Conservation (phyloP, 108 stramenopile genomes). For the Mediolabrus comicus region DNA sequence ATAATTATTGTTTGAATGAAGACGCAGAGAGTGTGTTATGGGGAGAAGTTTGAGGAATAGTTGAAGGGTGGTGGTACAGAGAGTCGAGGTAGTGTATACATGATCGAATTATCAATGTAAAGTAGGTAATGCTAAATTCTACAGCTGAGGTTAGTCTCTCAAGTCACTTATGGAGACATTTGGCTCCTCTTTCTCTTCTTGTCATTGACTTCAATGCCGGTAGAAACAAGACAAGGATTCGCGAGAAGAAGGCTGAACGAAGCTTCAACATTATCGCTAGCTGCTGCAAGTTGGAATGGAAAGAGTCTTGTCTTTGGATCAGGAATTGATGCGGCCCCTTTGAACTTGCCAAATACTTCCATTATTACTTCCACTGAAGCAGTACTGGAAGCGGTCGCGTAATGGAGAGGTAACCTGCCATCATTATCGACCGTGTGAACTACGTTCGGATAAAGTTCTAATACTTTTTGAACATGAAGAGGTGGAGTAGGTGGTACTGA, state of each 20-base stretch:
- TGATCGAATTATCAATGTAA: neutral
- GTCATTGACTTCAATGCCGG: neutral
- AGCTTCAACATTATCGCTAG: neutral
- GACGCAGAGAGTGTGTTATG: neutral
- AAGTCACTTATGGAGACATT: neutral
- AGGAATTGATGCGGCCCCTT: slow-evolving; percentile 5
- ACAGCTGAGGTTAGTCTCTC: neutral
- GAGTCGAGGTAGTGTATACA: neutral
- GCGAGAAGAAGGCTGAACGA: neutral
- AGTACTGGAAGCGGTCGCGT: slow-evolving; percentile 33
- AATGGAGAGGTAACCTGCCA: slow-evolving; percentile 39
- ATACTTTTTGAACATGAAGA: slow-evolving; percentile 7
- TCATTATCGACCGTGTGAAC: neutral
- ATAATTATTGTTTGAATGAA: neutral
- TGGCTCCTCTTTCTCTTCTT: neutral
- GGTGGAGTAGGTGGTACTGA: neutral
- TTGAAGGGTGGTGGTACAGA: neutral
- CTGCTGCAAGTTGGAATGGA: slow-evolving; percentile 55
- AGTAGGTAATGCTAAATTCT: neutral
- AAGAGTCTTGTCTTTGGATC: slow-evolving; percentile 47
- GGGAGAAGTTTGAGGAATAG: neutral
- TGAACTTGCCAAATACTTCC: slow-evolving; percentile 29
- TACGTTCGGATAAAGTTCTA: slow-evolving; percentile 10
- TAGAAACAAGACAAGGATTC: neutral
- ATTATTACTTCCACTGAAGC: slow-evolving; percentile 31